Evolutionary conservation across 2,329 filamentous ascomycete genomes (phyloP), one percentile per base, ranked within the genome.

Genomic region (Colletotrichum caudatum): DNA sequence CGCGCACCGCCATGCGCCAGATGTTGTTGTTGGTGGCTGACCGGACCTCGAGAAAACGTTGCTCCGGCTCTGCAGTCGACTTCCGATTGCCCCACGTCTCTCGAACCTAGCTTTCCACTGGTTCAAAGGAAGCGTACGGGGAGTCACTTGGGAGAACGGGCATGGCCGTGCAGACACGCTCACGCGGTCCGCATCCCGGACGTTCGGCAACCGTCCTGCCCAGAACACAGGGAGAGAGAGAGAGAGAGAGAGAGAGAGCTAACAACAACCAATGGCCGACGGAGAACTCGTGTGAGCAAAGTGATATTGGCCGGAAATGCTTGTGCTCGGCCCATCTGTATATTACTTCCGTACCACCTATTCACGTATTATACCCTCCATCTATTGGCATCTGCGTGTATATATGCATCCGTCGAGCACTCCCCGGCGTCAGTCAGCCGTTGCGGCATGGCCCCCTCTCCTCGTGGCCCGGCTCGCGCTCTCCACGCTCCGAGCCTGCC

Each of bases 401-500:
- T 2, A 5, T 1, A 14, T 26, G 12, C 29, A 20, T 1, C 16
- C 11, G 9, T 9, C 26, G 1, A n/a, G 5, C n/a, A 14, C 26
- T 23, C 20, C 20, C 56, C 14, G 1, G 16, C 23, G 12, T 64
- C 41, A 64, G 7, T 59, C 61, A 7, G 66, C 44, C 18, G 66
- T 26, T 6, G 51, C 4, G 26, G 51, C 44, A 46, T 59, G 64
- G 6, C 68, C 58, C 9, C 35, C 29, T 44, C 66, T 58, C 16
- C 53, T 58, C 18, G 66, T 53, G 4, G 60, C 18, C 35, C 26
- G 41, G 26, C n/a, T n/a, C 26, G 53, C 44, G 9, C 46, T 26
- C 26, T 59, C 53, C 1, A 9, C 44, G 29, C 69, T 70, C 11
- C 37, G 37, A 14, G 56, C 33, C 7, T 53, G 66, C 0, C 80